Evolutionary conservation across 306 rosid species (phyloP).

Genomic region (Cicer arietinum): DNA sequence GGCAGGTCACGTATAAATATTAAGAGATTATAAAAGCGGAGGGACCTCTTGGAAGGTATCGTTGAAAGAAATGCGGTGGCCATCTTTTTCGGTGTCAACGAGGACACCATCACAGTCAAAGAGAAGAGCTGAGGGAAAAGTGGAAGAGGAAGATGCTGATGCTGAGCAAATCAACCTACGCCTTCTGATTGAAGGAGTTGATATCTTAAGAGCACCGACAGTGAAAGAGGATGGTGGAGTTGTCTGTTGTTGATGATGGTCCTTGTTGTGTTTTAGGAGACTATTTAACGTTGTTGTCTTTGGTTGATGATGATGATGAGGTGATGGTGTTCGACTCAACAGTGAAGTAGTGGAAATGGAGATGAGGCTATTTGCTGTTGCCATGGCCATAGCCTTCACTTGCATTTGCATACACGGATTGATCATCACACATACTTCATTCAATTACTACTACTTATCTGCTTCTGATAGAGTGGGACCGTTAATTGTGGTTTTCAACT

Average conservation of each 20-base stretch:
- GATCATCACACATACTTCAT: neutral
- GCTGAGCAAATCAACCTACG: constrained; percentile 62
- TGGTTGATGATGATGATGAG: constrained; percentile 33
- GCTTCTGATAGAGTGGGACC: constrained; percentile 46
- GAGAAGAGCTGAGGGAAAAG: constrained; percentile 86
- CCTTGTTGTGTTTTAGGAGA: constrained; percentile 47
- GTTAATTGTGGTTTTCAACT: constrained; percentile 30
- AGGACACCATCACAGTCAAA: constrained; percentile 98
- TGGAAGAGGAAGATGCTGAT: constrained; percentile 58
- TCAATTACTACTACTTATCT: constrained; percentile 44
- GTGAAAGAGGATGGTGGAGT: constrained; percentile 45
- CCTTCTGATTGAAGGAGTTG: constrained; percentile 36
- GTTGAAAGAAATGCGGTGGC: constrained; percentile 91
- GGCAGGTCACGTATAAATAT: no score
- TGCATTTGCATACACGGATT: neutral
- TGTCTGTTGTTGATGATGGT: constrained; percentile 43
- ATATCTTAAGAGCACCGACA: constrained; percentile 37
- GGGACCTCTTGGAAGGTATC: constrained; percentile 85
- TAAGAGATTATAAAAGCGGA: neutral
- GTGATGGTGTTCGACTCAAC: constrained; percentile 45
- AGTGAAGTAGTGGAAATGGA: constrained; percentile 65
- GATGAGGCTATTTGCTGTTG: constrained; percentile 51
- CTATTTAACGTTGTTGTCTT: constrained; percentile 31
- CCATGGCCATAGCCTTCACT: constrained; percentile 48
- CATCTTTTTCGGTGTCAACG: constrained; percentile 96